These are phyloP conservation scores for Erodium trifolium DNA, from an alignment of 441 rosid genomes.

Conservation along the genomic window DNA sequence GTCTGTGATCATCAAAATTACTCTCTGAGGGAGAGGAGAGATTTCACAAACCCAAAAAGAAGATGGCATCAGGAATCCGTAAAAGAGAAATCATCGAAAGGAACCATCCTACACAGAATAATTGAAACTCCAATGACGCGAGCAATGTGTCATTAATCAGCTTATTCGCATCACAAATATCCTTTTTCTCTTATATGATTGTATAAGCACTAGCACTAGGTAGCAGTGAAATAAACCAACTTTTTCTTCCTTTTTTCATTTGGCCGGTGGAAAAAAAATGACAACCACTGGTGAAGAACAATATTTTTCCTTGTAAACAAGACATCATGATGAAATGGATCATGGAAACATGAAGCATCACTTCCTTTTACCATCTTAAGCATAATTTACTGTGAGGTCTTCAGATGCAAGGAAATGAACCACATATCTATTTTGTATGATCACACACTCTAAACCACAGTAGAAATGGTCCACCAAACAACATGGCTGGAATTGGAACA, in stretches of 20 bases:
- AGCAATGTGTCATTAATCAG: constrained; percentile 33
- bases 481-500: too few relatives aligned
- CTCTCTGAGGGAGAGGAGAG: constrained; percentile 31
- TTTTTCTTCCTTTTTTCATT: background rate
- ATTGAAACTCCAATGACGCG: constrained; percentile 26
- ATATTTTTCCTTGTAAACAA: background rate
- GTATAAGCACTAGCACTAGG: background rate
- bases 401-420: background rate
- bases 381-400: background rate
- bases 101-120: constrained; percentile 35
- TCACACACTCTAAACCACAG: too few relatives aligned
- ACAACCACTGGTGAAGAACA: background rate
- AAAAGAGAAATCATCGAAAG: constrained; percentile 13
- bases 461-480: too few relatives aligned
- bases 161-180: background rate
- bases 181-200: background rate
- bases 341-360: background rate
- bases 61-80: too few relatives aligned
- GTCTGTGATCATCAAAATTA: constrained; percentile 37
- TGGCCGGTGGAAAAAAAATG: background rate
- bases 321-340: background rate
- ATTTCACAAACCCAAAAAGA: constrained; percentile 32
- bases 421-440: too few relatives aligned
- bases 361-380: background rate
- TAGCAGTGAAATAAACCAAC: background rate